These are phyloP conservation scores for Ascoidea rubescens DNA, from an alignment of 805 yeast species.

Conservation along the genomic window DNA sequence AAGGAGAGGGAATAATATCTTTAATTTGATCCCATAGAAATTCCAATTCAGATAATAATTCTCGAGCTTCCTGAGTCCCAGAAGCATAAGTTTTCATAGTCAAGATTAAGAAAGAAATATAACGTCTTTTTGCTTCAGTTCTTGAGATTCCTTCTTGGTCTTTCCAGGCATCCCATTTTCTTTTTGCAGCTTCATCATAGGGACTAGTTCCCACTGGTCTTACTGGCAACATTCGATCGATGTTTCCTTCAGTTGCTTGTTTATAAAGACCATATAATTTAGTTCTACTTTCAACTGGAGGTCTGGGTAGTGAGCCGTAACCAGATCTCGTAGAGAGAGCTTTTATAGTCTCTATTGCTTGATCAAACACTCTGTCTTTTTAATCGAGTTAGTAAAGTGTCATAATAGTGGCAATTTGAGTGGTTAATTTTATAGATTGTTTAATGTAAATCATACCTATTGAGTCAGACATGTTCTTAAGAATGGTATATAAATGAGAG, in stretches of 20 bases:
- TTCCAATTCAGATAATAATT: slow-evolving; percentile 53
- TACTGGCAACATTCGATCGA: slow-evolving; percentile 42
- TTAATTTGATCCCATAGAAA: slow-evolving; percentile 62
- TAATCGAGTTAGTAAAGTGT: not conserved
- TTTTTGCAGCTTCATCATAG: slow-evolving; percentile 53
- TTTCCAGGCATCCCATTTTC: slow-evolving; percentile 84
- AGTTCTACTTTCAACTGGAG: slow-evolving; percentile 58
- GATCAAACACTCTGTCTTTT: slow-evolving; percentile 62
- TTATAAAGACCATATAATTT: slow-evolving; percentile 71
- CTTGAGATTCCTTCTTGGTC: slow-evolving; percentile 51
- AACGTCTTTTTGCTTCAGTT: slow-evolving; percentile 61
- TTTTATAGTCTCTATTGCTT: slow-evolving; percentile 69
- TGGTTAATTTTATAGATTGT: not conserved
- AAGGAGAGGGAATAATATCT: slow-evolving; percentile 20
- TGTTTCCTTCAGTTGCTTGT: slow-evolving; percentile 84
- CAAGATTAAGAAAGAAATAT: slow-evolving; percentile 53
- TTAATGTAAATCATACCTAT: too few species aligned
- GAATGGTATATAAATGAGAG: too few species aligned
- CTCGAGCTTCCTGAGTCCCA: slow-evolving; percentile 53
- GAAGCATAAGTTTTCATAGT: slow-evolving; percentile 62
- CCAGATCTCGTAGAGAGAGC: slow-evolving; percentile 54
- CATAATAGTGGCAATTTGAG: not conserved
- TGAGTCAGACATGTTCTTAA: too few species aligned
- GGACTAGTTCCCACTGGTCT: slow-evolving; percentile 46
- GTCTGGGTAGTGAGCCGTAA: slow-evolving; percentile 54